These are phyloP conservation scores for Penicillium sp. DNA, from an alignment of 2,329 filamentous ascomycete genomes.

Conservation along the genomic window DNA sequence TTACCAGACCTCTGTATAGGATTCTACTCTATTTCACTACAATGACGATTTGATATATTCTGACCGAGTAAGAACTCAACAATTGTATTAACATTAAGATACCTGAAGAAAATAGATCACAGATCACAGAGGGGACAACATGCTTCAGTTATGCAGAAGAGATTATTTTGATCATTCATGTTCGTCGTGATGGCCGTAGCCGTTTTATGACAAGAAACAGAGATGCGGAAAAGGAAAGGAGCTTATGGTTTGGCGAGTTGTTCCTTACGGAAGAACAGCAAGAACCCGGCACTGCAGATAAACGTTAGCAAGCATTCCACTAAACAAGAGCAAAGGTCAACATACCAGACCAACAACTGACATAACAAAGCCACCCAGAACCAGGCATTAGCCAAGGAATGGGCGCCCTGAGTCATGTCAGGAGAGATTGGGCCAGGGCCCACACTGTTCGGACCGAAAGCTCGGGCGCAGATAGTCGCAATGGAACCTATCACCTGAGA, in stretches of 20 bases:
- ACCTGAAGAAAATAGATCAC: neutral
- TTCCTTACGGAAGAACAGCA: conserved; percentile 46
- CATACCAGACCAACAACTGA: conserved; percentile 58
- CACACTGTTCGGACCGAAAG: conserved; percentile 57
- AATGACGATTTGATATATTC: neutral
- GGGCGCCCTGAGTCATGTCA: conserved; percentile 52
- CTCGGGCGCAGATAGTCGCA: conserved; percentile 61
- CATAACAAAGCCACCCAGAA: conserved; percentile 62
- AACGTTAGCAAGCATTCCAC: conserved; percentile 7
- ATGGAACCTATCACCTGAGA: conserved; percentile 62
- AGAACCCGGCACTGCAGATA: conserved; percentile 35
- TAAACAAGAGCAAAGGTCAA: conserved; percentile 40
- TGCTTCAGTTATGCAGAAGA: conserved; percentile 3
- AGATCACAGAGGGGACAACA: neutral
- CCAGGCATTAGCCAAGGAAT: conserved; percentile 49
- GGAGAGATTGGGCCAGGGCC: conserved; percentile 63
- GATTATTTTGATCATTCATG: conserved; percentile 1
- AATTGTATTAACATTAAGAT: conserved; percentile 5
- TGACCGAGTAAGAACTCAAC: neutral
- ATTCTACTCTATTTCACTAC: neutral
- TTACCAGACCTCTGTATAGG: too few species aligned
- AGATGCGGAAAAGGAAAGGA: neutral
- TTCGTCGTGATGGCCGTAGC: conserved; percentile 1
- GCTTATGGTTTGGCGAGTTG: conserved; percentile 44
- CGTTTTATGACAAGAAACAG: neutral